Evolutionary conservation across 2,329 filamentous ascomycete genomes (phyloP), one percentile per base, ranked within the genome.

Genomic region (Sporothrix luriei): DNA sequence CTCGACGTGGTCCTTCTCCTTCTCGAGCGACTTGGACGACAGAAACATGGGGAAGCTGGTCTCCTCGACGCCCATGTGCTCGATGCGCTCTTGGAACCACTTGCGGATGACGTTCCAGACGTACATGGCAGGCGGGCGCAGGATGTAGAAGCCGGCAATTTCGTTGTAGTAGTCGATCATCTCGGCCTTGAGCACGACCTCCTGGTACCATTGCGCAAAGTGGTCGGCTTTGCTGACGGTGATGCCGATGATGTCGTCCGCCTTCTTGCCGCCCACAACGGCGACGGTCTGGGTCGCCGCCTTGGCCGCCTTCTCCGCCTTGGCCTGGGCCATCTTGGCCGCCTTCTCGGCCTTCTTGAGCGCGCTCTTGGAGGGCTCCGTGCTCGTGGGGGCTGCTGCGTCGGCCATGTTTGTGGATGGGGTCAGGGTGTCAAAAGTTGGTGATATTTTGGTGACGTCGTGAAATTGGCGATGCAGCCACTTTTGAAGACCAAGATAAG

Each of bases 31-130:
- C 81, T 96, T 96, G 77, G 92, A 85, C 21, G 93, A 97, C 74
- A 99, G 88, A 82, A 97, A 99, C 80, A 99, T 90, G 71, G 95
- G 95, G 81, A 99, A 99, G 80, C 93, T 97, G 78, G 92, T 91
- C 84, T 99, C 96, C 80, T 95, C 92, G 69, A 98, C 94, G 69
- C 93, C 94, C 84, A 98, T 87, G 65, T 86, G 88, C 85, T 97
- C 94, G 79, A 98, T 99, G 75, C 89, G 87, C 75, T 84, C 82
- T 75, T 87, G 84, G 79, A 90, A 90, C 87, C 87, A 90, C 75
- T 87, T 86, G 76, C 87, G 85, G 73, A 90, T 90, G 40, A 82
- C 82, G 76, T 84, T 85, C 88, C 88, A 90, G 75, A 90, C 86
- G 78, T 88, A 85, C 73, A 90, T 90, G 73, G 86, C 82, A 46